Base-by-base conservation (phyloP, 345 rosid genomes). In the Citrus glauca region DNA sequence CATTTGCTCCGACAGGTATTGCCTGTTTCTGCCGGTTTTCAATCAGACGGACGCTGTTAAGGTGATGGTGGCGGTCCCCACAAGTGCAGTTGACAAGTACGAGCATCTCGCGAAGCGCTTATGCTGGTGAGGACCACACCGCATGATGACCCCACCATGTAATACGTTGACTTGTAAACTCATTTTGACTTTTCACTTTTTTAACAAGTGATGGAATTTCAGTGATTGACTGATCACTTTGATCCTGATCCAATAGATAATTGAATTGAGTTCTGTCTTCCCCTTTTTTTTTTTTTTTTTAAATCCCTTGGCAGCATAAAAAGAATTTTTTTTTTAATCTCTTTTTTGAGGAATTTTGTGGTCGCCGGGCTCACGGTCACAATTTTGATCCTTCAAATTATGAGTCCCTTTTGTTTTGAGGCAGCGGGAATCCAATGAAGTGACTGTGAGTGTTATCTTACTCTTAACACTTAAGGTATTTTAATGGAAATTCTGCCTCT, bases 11-110 rank as follows among this genome's bases (percentile, higher is more conserved):
- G 96, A 92, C 57, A 86, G 88, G 71, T 94, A 92, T 73, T 94
- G 98, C 79, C 75, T 91, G 80, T 83, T 94, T 38, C 77, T 91
- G 77, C 98, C 98, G 61, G 91, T 88, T 66, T 73, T 66, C 24
- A 86, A 86, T 75, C 84, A 74, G 80, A 68, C 81, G 81, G 96
- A 83, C 42, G 90, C 88, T 8, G 92, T 92, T 64, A 92, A 85
- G 79, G 97, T 88, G 69, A 85, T 86, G 95, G 90, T 94, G 65
- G 98, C 97, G 11, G 86, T 94, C 67, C 98, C 94, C 55, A 62
- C 88, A 1, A 86, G 87, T 4, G 91, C 88, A 27, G 97, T 84
- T 72, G 90, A 78, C 64, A 81, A 83, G 59, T 91, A 88, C 35
- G 92, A 90, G 80, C 72, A 73, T 78, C 80, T 94, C 76, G 72